Base-by-base conservation (phyloP, 331 rosid species). In the Malus hybrid region DNA sequence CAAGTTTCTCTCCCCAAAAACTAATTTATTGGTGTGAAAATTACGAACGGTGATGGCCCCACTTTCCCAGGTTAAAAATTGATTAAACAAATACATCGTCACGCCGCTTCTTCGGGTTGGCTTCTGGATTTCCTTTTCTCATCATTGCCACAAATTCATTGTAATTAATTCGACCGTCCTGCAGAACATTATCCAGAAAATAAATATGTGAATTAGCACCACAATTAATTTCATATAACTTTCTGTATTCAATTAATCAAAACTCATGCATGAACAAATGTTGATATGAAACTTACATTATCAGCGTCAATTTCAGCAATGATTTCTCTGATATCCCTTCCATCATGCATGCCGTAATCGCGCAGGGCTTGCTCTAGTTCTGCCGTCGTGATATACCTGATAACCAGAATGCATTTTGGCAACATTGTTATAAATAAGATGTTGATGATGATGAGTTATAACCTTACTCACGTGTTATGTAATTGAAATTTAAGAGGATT, bases 81-180 rank as follows among this genome's bases (percentile, higher is more conserved):
- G 19, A 75, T 85, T 76, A 85, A 70, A 83, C 79, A 63, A 85
- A 82, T 31, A 89, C 79, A 57, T 93, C 80, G 33, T 90, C 88
- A 12, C 97, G 93, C 74, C 98, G 81, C 86, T 93, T 93, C 86
- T 78, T 90, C 4, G 90, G 90, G 60, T 73, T 68, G 24, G 73
- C 82, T 44, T 94, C 99, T 52, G 87, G 84, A 77, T 82, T 81
- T 79, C 99, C 99, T 88, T 92, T 94, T 72, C 85, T 86, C 98
- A 94, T 94, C 98, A 94, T 94, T 18, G 96, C 97, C 56, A 76
- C 89, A 76, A 93, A 93, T 75, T 94, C 99, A 10, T 94, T 93
- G 12, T 94, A 94, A 86, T 94, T 94, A 68, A 94, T 94, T 50
- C 88, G 86, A 7, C 99, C 99, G 79, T 94, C 99, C 99, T 94